These are phyloP conservation scores for Aegilops longissima DNA, from an alignment of 176 grass and related monocot species.

Conservation along the genomic window DNA sequence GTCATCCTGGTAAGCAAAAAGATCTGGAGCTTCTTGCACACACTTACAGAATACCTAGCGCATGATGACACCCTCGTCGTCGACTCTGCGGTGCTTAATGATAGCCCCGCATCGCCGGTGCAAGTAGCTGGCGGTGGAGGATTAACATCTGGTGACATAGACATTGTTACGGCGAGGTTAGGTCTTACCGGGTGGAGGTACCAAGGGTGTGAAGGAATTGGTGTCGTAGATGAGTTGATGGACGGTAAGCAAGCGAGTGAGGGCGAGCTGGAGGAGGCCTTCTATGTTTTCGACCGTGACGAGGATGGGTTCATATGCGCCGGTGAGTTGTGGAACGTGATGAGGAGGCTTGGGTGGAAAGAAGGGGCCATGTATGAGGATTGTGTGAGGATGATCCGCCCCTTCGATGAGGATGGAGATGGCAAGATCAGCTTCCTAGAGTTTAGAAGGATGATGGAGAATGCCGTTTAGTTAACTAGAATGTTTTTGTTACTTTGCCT, in stretches of 20 bases:
- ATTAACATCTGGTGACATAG: background rate
- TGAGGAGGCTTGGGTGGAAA: conserved; percentile 34
- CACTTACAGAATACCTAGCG: background rate
- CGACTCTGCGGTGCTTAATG: background rate
- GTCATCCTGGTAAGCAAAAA: background rate
- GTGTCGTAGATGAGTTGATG: background rate
- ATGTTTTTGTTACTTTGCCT: background rate
- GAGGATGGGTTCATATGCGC: conserved; percentile 47
- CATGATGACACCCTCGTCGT: background rate
- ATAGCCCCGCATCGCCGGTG: background rate
- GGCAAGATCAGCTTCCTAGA: conserved; percentile 39
- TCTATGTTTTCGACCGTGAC: conserved; percentile 39
- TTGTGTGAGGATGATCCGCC: conserved; percentile 28
- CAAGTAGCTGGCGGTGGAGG: background rate
- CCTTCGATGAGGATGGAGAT: conserved; percentile 31
- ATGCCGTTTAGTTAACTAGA: background rate
- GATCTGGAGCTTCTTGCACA: background rate
- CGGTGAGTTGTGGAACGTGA: conserved; percentile 37
- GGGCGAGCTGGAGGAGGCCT: conserved; percentile 41
- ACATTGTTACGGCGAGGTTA: background rate
- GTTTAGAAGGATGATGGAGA: conserved; percentile 49
- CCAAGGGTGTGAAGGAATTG: background rate
- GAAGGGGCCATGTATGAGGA: conserved; percentile 30
- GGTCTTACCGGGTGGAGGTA: background rate
- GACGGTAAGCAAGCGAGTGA: background rate